phyloP scores from a whole-genome alignment of 129 eudicot species.

The Logfia minima region DNA sequence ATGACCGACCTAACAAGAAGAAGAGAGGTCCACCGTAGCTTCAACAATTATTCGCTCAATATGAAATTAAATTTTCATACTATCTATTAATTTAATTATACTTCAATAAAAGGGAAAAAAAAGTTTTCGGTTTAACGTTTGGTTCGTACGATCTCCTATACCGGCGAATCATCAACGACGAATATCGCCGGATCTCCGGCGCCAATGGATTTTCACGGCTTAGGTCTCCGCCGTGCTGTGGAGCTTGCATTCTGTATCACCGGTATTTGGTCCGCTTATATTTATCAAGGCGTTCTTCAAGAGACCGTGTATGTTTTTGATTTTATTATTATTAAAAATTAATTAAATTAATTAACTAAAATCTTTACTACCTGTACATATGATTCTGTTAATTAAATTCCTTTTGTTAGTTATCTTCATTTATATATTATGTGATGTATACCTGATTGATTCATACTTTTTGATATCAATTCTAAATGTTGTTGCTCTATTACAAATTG shows the following conservation, averaged over 20 bases:
- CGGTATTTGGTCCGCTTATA: slow-evolving; percentile 97
- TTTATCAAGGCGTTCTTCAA: slow-evolving; percentile 96
- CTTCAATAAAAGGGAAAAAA: no score
- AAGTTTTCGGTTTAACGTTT: no score
- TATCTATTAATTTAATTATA: no score
- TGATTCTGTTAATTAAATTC: no score
- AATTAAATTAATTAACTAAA: not conserved
- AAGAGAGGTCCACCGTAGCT: no score
- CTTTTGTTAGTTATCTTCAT: not conserved
- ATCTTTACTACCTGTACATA: not conserved
- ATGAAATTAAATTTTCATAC: no score
- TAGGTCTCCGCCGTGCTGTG: slow-evolving; percentile 75
- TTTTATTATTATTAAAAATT: not conserved
- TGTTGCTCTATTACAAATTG: not conserved
- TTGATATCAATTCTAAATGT: not conserved
- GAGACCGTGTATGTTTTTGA: slow-evolving; percentile 62
- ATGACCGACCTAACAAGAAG: no score
- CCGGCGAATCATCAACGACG: no score
- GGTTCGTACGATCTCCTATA: not conserved
- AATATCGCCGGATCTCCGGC: slow-evolving; percentile 41
- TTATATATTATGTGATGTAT: not conserved
- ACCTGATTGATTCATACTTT: not conserved
- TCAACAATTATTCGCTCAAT: no score
- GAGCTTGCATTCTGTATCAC: slow-evolving; percentile 79
- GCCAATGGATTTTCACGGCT: slow-evolving; percentile 71